Evolutionary conservation across 257 asterid genomes (phyloP).

Genomic region (Sherardia arvensis): DNA sequence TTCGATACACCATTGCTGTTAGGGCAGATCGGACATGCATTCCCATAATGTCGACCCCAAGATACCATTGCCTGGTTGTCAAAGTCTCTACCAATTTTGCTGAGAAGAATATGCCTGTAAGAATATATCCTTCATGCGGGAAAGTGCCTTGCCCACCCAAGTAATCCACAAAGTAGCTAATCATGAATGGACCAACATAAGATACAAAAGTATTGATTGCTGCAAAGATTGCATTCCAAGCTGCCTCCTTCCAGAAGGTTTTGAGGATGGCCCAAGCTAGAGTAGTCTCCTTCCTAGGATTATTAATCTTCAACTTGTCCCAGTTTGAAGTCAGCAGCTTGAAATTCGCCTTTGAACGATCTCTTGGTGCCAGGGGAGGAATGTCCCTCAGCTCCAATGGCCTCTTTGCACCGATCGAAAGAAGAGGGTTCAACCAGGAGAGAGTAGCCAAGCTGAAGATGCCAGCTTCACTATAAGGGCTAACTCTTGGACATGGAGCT

Average conservation of each 20-base stretch:
- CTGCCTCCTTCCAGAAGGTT: conserved; percentile 85
- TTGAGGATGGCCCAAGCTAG: conserved; percentile 83
- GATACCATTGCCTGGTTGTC: conserved; percentile 80
- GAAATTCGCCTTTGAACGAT: conserved; percentile 80
- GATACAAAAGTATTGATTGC: conserved; percentile 71
- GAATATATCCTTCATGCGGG: conserved; percentile 66
- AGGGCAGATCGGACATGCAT: conserved; percentile 93
- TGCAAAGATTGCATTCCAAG: conserved; percentile 71
- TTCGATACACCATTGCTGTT: conserved; percentile 83
- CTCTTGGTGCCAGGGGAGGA: conserved; percentile 72
- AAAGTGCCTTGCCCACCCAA: conserved; percentile 57
- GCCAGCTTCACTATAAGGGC: conserved; percentile 85
- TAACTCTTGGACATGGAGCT: conserved; percentile 81
- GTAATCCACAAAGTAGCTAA: conserved; percentile 82
- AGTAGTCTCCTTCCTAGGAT: conserved; percentile 52
- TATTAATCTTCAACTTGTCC: conserved; percentile 68
- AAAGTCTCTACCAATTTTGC: conserved; percentile 76
- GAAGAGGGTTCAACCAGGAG: conserved; percentile 94
- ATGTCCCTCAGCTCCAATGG: conserved; percentile 90
- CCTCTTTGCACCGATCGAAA: conserved; percentile 80
- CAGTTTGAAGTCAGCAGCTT: conserved; percentile 69
- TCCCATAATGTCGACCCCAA: conserved; percentile 88
- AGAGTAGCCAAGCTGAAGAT: conserved; percentile 73
- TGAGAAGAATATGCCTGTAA: conserved; percentile 61
- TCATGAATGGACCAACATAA: conserved; percentile 81